These are phyloP conservation scores for Teratosphaeria nubilosa DNA, from an alignment of 2,329 filamentous ascomycete species.

Conservation along the genomic window DNA sequence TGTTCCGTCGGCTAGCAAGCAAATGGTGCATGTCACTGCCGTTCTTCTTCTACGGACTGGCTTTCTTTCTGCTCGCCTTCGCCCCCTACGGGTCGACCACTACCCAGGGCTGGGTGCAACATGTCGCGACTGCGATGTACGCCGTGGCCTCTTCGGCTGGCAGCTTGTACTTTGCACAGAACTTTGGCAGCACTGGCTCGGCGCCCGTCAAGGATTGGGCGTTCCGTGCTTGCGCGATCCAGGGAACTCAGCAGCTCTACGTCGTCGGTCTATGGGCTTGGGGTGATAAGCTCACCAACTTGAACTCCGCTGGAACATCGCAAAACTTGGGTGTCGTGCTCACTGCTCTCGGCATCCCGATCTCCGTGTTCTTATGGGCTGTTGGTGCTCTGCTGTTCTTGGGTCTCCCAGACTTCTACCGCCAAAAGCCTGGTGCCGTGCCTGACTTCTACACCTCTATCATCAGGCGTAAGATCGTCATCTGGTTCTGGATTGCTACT, in stretches of 20 bases:
- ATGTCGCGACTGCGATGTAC: constrained; percentile 52
- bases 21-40: constrained; percentile 50
- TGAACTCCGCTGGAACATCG: constrained; percentile 33
- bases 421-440: constrained; percentile 51
- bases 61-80: constrained; percentile 54
- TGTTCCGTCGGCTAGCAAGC: constrained; percentile 50
- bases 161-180: constrained; percentile 56
- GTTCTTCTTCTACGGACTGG: constrained; percentile 53
- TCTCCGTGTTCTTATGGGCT: constrained; percentile 48
- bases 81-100: constrained; percentile 43
- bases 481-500: constrained; percentile 40
- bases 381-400: constrained; percentile 47
- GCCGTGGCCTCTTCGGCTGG: constrained; percentile 53
- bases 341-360: constrained; percentile 46
- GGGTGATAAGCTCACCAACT: constrained; percentile 46
- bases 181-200: constrained; percentile 44
- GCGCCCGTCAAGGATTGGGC: constrained; percentile 55
- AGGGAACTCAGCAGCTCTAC: constrained; percentile 58
- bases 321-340: constrained; percentile 14
- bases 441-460: constrained; percentile 56
- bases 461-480: constrained; percentile 52
- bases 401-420: constrained; percentile 59
- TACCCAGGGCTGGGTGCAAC: constrained; percentile 45
- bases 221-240: constrained; percentile 56
- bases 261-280: constrained; percentile 57